Conservation (phyloP, 2,329 filamentous ascomycete genomes). For the Penicillium sp. region DNA sequence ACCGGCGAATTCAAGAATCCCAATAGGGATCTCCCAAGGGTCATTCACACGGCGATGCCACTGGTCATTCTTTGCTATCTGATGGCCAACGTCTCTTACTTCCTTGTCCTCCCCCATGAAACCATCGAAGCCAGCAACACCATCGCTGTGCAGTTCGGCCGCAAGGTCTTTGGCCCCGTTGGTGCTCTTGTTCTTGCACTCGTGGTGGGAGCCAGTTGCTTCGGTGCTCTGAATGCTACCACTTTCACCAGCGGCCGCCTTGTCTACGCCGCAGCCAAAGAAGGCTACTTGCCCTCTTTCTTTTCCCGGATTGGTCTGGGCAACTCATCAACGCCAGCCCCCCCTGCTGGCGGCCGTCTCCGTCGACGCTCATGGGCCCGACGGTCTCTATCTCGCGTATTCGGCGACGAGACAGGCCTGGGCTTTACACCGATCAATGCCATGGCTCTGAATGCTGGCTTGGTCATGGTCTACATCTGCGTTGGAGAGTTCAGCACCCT, state of each 20-base stretch:
- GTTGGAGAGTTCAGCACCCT: conserved; percentile 89
- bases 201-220: conserved; percentile 84
- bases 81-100: conserved; percentile 87
- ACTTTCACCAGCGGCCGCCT: conserved; percentile 89
- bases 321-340: conserved; percentile 19
- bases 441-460: conserved; percentile 68
- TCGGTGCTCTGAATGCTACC: conserved; percentile 88
- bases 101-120: conserved; percentile 77
- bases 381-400: conserved; percentile 54
- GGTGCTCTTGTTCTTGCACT: conserved; percentile 81
- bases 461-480: conserved; percentile 72
- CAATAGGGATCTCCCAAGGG: conserved; percentile 77
- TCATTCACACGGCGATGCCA: conserved; percentile 95
- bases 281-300: conserved; percentile 80
- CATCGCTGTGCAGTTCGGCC: conserved; percentile 89
- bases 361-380: conserved; percentile 50
- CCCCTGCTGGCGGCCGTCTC: conserved; percentile 30
- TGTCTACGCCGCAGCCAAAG: conserved; percentile 89
- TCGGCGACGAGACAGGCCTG: conserved; percentile 72
- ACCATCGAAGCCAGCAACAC: conserved; percentile 85
- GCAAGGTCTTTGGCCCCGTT: conserved; percentile 76
- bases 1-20: conserved; percentile 95
- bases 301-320: conserved; percentile 78
- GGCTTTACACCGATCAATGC: conserved; percentile 95
- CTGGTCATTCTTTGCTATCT: conserved; percentile 87